Evolutionary conservation across 352 stramenopile genomes (phyloP), one percentile per base, ranked within the genome.

Genomic region (Phytopythium mirpurense): DNA sequence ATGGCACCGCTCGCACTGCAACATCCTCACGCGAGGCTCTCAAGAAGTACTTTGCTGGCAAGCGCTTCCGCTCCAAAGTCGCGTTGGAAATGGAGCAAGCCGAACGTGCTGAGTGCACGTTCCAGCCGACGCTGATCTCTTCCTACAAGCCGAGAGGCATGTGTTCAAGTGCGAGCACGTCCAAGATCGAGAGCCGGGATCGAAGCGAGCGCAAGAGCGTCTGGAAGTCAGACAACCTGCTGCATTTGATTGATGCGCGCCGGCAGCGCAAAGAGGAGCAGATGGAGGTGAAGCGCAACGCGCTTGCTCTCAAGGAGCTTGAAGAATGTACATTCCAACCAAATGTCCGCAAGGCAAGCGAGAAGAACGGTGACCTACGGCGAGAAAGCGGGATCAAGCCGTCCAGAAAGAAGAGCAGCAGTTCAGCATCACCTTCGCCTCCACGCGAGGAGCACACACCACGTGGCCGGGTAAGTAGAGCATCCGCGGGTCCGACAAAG

Each of bases 241-340:
- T 90, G 21, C 74, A 88, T 40, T 59, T 73, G 15, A 93, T 90
- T 29, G 82, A 93, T 43, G 68, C 60, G 0, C 62, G 84, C 14
- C 78, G 83, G 5, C 56, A 74, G 47, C 70, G 72, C 29, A 80
- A 83, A 38, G 63, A 64, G 9, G 67, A 88, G 18, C 67, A 74
- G 15, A 78, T 93, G 15, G 65, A 90, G 51, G 62, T 68, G 15
- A 83, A 85, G 41, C 64, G 79, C 11, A 83, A 86, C 37, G 70
- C 51, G 0, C 66, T 72, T 16, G 76, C 89, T 45, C 43, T 90
- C 2, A 70, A 74, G 43, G 75, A 90, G 41, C 60, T 93, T 2
- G 59, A 88, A 49, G 78, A 95, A 50, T 96, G 86, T 43, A 95
- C 86, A 5, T 96, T 96, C 32, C 70, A 80, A 24, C 83, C 83